Evolutionary conservation across 495 filamentous ascomycete species (phyloP), one percentile per base, ranked within the genome.

Genomic region (Hypoxylon subgilvum): DNA sequence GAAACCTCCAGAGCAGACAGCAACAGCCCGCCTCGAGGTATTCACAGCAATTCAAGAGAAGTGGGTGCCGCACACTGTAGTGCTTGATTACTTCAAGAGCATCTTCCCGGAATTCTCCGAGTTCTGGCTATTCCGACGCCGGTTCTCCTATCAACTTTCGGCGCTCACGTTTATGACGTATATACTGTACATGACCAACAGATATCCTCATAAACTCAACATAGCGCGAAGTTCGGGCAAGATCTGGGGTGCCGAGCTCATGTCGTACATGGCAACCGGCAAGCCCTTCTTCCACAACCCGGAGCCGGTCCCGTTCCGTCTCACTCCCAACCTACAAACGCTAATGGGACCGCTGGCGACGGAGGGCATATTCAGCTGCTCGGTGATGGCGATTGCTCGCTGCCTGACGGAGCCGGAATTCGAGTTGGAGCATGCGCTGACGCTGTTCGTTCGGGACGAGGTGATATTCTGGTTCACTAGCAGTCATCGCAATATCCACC

Each of bases 111-210:
- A 89, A 36, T 97, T 88, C 68, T 81, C 89, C 18, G 92, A 96
- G 65, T 96, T 97, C 81, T 97, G 92, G 89, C 85, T 97, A 31
- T 99, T 99, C 88, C 86, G 93, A 35, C 86, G 92, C 41, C 91
- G 96, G 51, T 97, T 97, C 72, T 87, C 90, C 22, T 97, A 97
- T 75, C 94, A 97, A 74, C 86, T 96, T 41, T 92, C 94, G n/a
- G 87, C 92, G 1, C 82, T 97, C 49, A 96, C 92, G 9, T 99
- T 97, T 78, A 96, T 99, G 89, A 99, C 95, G 28, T 97, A 96
- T 69, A 87, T 95, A 55, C 89, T 99, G 76, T 90, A 91, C 77
- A 97, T 97, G 82, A 88, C 89, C 71, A 88, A 88, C 65, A 89
- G 95, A 49, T 97, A 90, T 65, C 95, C 95, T 3, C 90, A 92